A percentile compares a stretch with the other conserved stretches of the same genome.
Evolutionary conservation across 306 rosid species (phyloP).

Genomic region (Fragaria vesca): DNA sequence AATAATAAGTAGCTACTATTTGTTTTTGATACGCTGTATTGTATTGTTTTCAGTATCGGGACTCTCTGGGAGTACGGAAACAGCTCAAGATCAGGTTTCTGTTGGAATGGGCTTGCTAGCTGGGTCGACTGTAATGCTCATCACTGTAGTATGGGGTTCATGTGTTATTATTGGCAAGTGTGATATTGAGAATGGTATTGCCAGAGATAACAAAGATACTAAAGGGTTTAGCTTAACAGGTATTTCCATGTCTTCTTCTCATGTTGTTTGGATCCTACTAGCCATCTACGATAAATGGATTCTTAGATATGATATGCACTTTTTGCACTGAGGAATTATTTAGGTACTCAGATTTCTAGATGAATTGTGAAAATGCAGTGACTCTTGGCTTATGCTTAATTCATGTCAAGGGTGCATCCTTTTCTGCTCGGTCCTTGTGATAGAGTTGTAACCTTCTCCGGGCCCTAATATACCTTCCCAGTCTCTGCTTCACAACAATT

Average conservation of each 20-base stretch:
- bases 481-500: background rate
- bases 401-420: background rate
- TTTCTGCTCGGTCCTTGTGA: background rate
- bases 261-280: background rate
- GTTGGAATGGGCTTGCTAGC: constrained; percentile 77
- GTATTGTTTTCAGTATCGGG: constrained; percentile 53
- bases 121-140: constrained; percentile 78
- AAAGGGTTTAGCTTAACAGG: constrained; percentile 47
- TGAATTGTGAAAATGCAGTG: background rate
- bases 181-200: constrained; percentile 38
- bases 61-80: constrained; percentile 52
- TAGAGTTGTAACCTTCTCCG: background rate
- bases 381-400: background rate
- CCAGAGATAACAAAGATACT: constrained; percentile 36
- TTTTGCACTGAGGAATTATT: background rate
- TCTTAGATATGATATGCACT: background rate
- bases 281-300: background rate
- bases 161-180: constrained; percentile 65
- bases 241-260: constrained; percentile 9
- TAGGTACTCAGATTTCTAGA: background rate
- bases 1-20: background rate
- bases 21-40: background rate
- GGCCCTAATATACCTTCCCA: background rate
- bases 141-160: constrained; percentile 63
- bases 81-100: constrained; percentile 68